Base-by-base conservation (phyloP, 2,329 filamentous ascomycete species). In the Stemphylium beticola region DNA sequence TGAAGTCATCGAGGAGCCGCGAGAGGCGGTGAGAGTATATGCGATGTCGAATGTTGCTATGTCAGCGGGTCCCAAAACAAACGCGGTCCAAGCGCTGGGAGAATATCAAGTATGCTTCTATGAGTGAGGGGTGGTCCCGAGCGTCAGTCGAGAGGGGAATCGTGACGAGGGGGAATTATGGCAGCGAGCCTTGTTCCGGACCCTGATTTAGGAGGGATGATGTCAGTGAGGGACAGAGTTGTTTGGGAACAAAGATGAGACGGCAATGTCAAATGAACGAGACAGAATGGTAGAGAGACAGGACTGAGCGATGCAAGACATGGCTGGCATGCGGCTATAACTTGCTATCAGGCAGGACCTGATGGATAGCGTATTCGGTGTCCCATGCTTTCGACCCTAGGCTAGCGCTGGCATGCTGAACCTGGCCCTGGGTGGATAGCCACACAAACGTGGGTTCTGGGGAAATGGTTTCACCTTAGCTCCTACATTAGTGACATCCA, bases 1-100 rank as follows among this genome's bases (percentile, higher is more conserved):
- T 64, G 73, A 75, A 75, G 72, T 75, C 73, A 75, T 75, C 67
- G 71, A 72, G 67, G 67, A 66, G 69, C 66, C 65, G 68, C 67
- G 65, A 64, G 67, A 65, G 68, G 66, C 65, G 72, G 68, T 68
- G 66, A 67, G 62, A 47, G 67, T 62, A 67, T 62, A 63, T 65
- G 63, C 58, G 60, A 66, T 58, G 61, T 64, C 62, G 55, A 61
- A 53, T n/a, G 62, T 65, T 71, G 66, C 61, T 72, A 56, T 68
- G 72, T 73, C 67, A 73, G 71, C 68, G 62, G 61, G 56, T 54
- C 52, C 57, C 58, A 49, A 64, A 62, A 58, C 55, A 58, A 44
- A 57, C 37, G 42, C 49, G 61, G 66, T 64, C 66, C 63, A 68
- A 68, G 68, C 65, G 59, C 64, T 59, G 57, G 45, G 48, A n/a